These are phyloP conservation scores for Verbascum thapsus DNA, from an alignment of 257 asterid species.

Conservation along the genomic window DNA sequence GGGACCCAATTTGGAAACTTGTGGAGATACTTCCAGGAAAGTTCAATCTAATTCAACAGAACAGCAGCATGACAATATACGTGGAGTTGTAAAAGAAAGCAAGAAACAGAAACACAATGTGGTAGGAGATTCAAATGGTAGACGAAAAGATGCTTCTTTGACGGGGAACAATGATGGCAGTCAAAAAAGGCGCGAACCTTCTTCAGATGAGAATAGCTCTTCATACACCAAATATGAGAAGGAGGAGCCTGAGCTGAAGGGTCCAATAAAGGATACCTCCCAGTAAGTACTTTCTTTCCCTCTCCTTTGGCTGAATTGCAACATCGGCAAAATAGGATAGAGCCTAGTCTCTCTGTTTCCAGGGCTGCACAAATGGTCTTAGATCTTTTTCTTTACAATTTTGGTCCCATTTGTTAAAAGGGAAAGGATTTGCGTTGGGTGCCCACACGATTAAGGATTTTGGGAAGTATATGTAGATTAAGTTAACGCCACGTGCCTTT, in stretches of 20 bases:
- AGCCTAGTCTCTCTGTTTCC: too few relatives aligned
- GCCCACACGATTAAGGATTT: too few relatives aligned
- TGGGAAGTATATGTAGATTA: too few relatives aligned
- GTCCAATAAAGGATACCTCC: constrained; percentile 64
- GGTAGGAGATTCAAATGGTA: constrained; percentile 53
- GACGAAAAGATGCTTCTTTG: constrained; percentile 55
- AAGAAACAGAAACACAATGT: constrained; percentile 56
- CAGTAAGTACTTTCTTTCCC: constrained; percentile 91
- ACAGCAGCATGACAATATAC: constrained; percentile 52
- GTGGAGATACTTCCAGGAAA: constrained; percentile 53
- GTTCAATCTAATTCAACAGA: constrained; percentile 42
- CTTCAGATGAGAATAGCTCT: constrained; percentile 66
- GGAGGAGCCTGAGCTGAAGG: constrained; percentile 84
- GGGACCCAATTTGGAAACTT: constrained; percentile 42
- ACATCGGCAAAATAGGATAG: too few relatives aligned
- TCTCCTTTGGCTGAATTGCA: too few relatives aligned
- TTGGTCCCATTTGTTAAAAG: too few relatives aligned
- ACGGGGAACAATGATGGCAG: constrained; percentile 55
- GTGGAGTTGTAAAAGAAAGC: constrained; percentile 54
- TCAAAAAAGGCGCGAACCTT: constrained; percentile 59
- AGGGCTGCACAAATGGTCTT: too few relatives aligned
- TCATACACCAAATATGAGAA: constrained; percentile 76
- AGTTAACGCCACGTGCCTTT: too few relatives aligned
- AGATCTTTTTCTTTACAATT: too few relatives aligned
- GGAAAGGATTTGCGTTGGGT: too few relatives aligned